Base-by-base conservation (phyloP, 179 eudicot genomes). In the Spergularia azorica region DNA sequence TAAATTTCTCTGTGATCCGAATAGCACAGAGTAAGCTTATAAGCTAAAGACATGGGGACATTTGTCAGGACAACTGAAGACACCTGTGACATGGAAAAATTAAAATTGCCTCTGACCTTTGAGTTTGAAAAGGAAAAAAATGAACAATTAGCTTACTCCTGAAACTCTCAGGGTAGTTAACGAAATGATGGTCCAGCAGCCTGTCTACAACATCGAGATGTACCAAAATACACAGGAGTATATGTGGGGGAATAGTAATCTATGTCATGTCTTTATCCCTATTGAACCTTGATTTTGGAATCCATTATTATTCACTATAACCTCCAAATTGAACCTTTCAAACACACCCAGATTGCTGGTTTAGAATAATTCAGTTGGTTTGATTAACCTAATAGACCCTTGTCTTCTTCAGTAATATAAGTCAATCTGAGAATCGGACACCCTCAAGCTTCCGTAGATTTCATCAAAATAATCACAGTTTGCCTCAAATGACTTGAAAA, bases 31-130 rank as follows among this genome's bases (percentile, higher is more conserved):
- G 20, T 11, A 65, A 65, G n/a, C 51, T 38, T 65, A 65, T 18
- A 15, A 65, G 51, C 51, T 75, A 46, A 71, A 64, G 26, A 73
- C 20, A 48, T 76, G 77, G 75, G 81, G 73, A 65, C 63, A 38
- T 84, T 65, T 76, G 75, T 79, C 60, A 82, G 79, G 73, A 82
- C 71, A 62, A 67, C 66, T 32, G 69, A 78, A 36, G 60, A 58
- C 62, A 77, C 38, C 72, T 56, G 58, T 9, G 54, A 65, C 21
- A 65, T 61, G 74, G 72, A 71, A 46, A 76, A 41, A 56, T 58
- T 71, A 77, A 73, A 64, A 63, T 32, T 20, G 59, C 63, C 43
- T 39, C 71, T 39, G 36, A 59, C 43, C 36, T 36, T 61, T 18
- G 6, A 56, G 41, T 60, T 64, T 36, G 15, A 41, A 9, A 80